Base-by-base conservation (phyloP, 768 basidiomycete genomes). In the Lactarius evosmus region DNA sequence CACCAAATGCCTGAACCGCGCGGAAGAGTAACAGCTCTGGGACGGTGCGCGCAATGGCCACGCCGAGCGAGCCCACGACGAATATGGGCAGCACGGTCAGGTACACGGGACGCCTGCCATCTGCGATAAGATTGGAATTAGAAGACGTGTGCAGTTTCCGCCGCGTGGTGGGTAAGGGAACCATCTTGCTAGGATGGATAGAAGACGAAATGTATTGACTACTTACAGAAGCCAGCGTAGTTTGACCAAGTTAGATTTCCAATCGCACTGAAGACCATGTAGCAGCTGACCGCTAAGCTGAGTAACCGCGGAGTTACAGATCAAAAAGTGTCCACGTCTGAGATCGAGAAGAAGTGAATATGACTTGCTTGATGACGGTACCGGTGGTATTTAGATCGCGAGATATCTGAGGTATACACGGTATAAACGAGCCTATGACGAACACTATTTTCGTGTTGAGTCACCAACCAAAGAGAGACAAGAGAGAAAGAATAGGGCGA, bases 331-430 rank as follows among this genome's bases (percentile, higher is more conserved):
- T 51, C 29, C 49, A n/a, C 16, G 12, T 6, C 32, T 38, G 14
- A 22, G 38, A 1, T 3, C 30, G 1, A 59, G 16, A 11, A n/a
- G n/a, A 17, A 36, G n/a, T 51, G 14, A 30, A 32, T 29, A 41
- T n/a, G 9, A 62, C 73, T 17, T 59, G 84, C 85, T 85, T 88
- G 56, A 91, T 79, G 19, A 86, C 72, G 17, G 81, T 68, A 0
- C 80, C 80, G 0, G 88, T 82, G 0, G 87, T 78, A 29, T 81
- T 54, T 11, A 93, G 73, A 63, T 93, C 89, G 30, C 72, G 74
- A 8, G 90, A 84, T 51, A 94, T 85, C 56, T 87, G 81, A 0
- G 89, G 88, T 60, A 93, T 87, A 0, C 85, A 84, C 0, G 90
- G 90, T 2, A 90, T 79, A 71, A 93, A 91, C 0, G 83, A 83